A percentile compares a stretch with the other conserved stretches of the same genome.
Conservation (phyloP, 176 grass and related monocot genomes). For the Pontederia crassipes region DNA sequence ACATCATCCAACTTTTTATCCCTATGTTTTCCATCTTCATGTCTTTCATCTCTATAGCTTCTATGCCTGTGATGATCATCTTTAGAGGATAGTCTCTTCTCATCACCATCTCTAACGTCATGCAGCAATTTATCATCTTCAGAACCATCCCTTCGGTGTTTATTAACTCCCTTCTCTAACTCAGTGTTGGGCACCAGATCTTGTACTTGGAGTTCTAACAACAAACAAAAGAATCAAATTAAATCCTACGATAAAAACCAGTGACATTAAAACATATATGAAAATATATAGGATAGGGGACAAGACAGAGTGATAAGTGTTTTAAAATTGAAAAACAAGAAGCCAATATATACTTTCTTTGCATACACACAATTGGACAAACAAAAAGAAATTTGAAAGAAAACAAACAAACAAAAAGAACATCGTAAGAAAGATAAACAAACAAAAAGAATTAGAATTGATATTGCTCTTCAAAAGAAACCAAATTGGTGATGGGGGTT, state of each 20-base stretch:
- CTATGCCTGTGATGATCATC: constrained; percentile 61
- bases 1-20: constrained; percentile 59
- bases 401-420: too few relatives aligned
- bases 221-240: constrained; percentile 1
- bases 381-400: too few relatives aligned
- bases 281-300: not conserved
- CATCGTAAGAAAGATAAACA: too few relatives aligned
- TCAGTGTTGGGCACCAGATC: constrained; percentile 7
- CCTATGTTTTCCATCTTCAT: constrained; percentile 70
- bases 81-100: constrained; percentile 54
- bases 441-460: too few relatives aligned
- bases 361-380: too few relatives aligned
- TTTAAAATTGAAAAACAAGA: too few relatives aligned
- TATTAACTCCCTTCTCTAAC: constrained; percentile 41
- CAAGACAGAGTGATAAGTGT: not conserved
- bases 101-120: constrained; percentile 63
- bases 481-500: too few relatives aligned
- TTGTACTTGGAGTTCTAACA: constrained; percentile 35
- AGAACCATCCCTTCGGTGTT: constrained; percentile 38
- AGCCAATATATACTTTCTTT: too few relatives aligned
- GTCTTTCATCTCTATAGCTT: constrained; percentile 64
- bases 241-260: not conserved
- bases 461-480: too few relatives aligned
- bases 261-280: not conserved
- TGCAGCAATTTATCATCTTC: constrained; percentile 59